Conservation (phyloP, 176 grass and related monocot species). For the Triticum monococcum region DNA sequence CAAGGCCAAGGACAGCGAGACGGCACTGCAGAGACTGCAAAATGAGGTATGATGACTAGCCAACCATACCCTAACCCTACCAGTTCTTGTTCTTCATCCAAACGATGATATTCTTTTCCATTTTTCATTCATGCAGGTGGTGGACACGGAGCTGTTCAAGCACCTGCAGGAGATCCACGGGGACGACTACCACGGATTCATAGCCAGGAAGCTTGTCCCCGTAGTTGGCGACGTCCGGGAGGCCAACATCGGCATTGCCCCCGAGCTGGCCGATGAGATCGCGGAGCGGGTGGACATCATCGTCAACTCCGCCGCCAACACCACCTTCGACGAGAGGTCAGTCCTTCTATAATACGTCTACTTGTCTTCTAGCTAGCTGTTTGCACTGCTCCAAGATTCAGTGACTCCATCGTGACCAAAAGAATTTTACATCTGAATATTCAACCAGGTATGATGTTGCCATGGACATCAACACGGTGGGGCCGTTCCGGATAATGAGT, state of each 20-base stretch:
- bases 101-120: too few relatives aligned
- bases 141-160: constrained; percentile 77
- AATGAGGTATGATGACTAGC: constrained; percentile 45
- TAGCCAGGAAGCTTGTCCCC: constrained; percentile 65
- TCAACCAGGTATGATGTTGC: constrained; percentile 77
- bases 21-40: constrained; percentile 58
- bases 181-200: constrained; percentile 60
- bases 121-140: constrained; percentile 16
- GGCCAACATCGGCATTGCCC: constrained; percentile 68
- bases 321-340: constrained; percentile 96
- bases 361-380: too few relatives aligned
- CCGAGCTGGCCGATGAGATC: constrained; percentile 61
- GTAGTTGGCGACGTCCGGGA: constrained; percentile 81
- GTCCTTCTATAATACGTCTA: not conserved
- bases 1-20: constrained; percentile 71
- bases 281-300: constrained; percentile 66
- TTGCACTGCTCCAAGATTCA: not conserved
- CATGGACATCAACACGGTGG: constrained; percentile 88
- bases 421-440: too few relatives aligned
- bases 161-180: constrained; percentile 69
- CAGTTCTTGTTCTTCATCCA: too few relatives aligned
- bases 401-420: too few relatives aligned
- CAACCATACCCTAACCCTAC: not conserved
- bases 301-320: constrained; percentile 85
- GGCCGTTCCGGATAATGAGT: constrained; percentile 88